Percentiles rank a stretch among this genome's conserved stretches.
Conservation (phyloP, 148 eudicot genomes). For the Pharnaceum exiguum region DNA sequence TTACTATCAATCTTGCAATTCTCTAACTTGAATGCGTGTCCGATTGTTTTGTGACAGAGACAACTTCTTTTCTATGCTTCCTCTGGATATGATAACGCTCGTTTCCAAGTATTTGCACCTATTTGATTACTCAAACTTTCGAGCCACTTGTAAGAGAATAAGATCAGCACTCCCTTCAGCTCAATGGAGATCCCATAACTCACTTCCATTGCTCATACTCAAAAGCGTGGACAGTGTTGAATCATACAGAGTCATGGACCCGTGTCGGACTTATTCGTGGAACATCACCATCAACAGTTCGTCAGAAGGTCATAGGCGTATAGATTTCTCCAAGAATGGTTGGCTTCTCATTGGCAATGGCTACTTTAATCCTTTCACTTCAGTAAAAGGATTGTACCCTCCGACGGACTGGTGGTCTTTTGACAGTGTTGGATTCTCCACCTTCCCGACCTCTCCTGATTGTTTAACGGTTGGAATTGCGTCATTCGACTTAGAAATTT, state of each 20-base stretch:
- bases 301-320: too few species aligned
- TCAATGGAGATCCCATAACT: background rate
- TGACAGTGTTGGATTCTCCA: slow-evolving; percentile 11
- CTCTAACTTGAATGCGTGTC: too few species aligned
- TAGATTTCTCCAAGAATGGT: slow-evolving; percentile 2
- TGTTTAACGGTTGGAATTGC: background rate
- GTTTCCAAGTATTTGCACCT: background rate
- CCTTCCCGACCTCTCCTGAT: background rate
- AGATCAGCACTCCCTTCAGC: background rate
- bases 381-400: background rate
- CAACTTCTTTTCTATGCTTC: too few species aligned
- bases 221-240: background rate
- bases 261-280: background rate
- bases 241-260: too few species aligned
- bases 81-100: background rate
- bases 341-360: background rate
- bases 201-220: background rate
- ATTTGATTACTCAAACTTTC: slow-evolving; percentile 6
- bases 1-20: too few species aligned
- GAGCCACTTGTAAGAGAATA: background rate
- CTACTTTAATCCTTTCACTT: slow-evolving; percentile 5
- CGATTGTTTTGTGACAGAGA: too few species aligned
- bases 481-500: background rate
- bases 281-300: background rate
- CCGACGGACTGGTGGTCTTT: background rate